Percentiles rank a stretch among this genome's conserved stretches.
phyloP scores from a whole-genome alignment of 2,329 filamentous ascomycete species.

The Paecilomyces formosus region DNA sequence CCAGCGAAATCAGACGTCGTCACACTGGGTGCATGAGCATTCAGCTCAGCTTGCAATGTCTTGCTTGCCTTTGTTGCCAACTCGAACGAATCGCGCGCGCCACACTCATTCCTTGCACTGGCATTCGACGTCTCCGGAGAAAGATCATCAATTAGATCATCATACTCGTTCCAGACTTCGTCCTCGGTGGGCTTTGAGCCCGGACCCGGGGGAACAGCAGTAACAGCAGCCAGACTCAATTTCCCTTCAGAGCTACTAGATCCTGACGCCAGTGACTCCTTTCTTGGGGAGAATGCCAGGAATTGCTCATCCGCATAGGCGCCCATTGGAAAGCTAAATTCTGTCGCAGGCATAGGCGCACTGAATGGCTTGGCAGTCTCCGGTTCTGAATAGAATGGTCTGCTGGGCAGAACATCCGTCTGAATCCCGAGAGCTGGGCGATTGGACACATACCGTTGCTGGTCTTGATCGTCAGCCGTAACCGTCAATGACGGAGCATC shows the following conservation, averaged over 20 bases:
- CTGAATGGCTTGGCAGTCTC: constrained; percentile 26
- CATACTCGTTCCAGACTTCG: constrained; percentile 90
- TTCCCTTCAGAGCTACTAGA: constrained; percentile 58
- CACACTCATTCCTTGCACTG: constrained; percentile 8
- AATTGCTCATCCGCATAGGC: constrained; percentile 53
- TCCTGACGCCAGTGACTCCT: constrained; percentile 60
- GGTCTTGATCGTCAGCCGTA: constrained; percentile 15
- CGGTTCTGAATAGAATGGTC: constrained; percentile 15
- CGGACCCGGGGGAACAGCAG: constrained; percentile 57
- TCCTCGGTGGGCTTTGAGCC: constrained; percentile 64
- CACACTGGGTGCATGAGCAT: constrained; percentile 8
- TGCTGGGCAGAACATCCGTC: constrained; percentile 15
- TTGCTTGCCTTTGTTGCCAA: constrained; percentile 31
- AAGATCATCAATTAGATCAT: constrained; percentile 73
- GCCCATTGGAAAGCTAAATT: constrained; percentile 26
- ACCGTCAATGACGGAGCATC: constrained; percentile 36
- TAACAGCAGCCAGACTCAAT: constrained; percentile 54
- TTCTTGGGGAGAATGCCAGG: constrained; percentile 63
- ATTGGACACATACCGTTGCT: constrained; percentile 16
- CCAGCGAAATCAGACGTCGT: background rate
- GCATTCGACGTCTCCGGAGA: constrained; percentile 32
- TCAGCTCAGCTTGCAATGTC: constrained; percentile 29
- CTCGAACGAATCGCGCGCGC: constrained; percentile 23
- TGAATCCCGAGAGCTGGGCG: constrained; percentile 13
- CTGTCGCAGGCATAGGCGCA: constrained; percentile 21